phyloP scores from a whole-genome alignment of 345 rosid species.

The Lepidium didymum region DNA sequence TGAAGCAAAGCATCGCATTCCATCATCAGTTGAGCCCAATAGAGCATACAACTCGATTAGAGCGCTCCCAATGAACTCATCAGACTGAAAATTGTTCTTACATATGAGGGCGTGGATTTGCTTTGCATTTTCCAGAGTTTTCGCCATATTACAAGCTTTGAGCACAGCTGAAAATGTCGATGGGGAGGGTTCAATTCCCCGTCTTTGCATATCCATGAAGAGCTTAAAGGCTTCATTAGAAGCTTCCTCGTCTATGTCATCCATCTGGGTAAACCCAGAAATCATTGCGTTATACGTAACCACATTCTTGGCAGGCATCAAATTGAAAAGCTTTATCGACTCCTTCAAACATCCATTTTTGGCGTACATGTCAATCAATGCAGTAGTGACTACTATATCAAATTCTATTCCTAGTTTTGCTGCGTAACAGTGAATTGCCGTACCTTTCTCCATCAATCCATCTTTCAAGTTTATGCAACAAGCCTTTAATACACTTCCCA shows the following conservation, averaged over 20 bases:
- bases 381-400: slow-evolving; percentile 42
- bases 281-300: slow-evolving; percentile 52
- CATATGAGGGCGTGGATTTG: slow-evolving; percentile 44
- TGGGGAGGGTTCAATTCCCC: slow-evolving; percentile 35
- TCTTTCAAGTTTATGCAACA: slow-evolving; percentile 28
- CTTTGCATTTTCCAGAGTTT: slow-evolving; percentile 37
- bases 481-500: slow-evolving; percentile 46
- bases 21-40: slow-evolving; percentile 37
- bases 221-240: slow-evolving; percentile 32
- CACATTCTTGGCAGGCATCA: slow-evolving; percentile 38
- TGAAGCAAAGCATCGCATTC: slow-evolving; percentile 38
- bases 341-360: slow-evolving; percentile 35
- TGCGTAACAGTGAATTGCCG: slow-evolving; percentile 36
- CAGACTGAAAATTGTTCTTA: slow-evolving; percentile 41
- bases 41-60: slow-evolving; percentile 44
- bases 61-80: slow-evolving; percentile 46
- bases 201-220: slow-evolving; percentile 39
- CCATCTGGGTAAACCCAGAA: slow-evolving; percentile 33
- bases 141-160: slow-evolving; percentile 33
- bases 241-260: slow-evolving; percentile 21
- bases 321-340: slow-evolving; percentile 27
- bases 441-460: slow-evolving; percentile 29
- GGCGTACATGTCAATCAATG: slow-evolving; percentile 48
- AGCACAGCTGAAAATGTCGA: slow-evolving; percentile 46
- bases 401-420: slow-evolving; percentile 36